Conservation (phyloP, 768 basidiomycete species). For the Russula earlei region DNA sequence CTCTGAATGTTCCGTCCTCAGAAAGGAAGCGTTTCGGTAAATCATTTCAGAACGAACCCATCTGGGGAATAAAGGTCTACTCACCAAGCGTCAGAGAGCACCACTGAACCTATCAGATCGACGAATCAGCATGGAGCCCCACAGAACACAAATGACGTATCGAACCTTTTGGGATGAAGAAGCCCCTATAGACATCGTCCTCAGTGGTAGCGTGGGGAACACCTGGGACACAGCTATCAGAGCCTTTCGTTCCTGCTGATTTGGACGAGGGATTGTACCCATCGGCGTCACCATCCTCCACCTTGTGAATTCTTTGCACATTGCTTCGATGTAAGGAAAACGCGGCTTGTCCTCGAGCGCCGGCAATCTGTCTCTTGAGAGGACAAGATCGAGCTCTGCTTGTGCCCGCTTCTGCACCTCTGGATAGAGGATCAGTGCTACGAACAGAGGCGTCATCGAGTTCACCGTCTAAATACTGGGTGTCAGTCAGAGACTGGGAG, state of each 20-base stretch:
- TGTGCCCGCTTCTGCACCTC: slow-evolving; percentile 1
- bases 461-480: too few species aligned
- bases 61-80: background rate
- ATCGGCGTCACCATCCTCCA: too few species aligned
- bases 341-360: background rate
- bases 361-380: slow-evolving; percentile 1
- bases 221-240: background rate
- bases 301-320: too few species aligned
- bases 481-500: too few species aligned
- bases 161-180: too few species aligned
- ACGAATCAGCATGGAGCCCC: background rate
- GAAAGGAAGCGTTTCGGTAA: too few species aligned
- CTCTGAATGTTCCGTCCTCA: too few species aligned
- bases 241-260: too few species aligned
- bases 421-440: background rate
- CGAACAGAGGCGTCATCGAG: background rate
- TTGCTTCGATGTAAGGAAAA: background rate
- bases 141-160: background rate
- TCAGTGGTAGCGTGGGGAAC: too few species aligned
- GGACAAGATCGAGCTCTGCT: background rate
- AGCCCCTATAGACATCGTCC: too few species aligned
- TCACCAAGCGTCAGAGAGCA: background rate
- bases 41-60: too few species aligned
- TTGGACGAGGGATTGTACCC: background rate
- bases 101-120: too few species aligned